A percentile compares a stretch with the other conserved stretches of the same genome.
These are phyloP conservation scores for Bifiguratus adelaidae DNA, from an alignment of 192 early-diverging fungal species.

Conservation along the genomic window DNA sequence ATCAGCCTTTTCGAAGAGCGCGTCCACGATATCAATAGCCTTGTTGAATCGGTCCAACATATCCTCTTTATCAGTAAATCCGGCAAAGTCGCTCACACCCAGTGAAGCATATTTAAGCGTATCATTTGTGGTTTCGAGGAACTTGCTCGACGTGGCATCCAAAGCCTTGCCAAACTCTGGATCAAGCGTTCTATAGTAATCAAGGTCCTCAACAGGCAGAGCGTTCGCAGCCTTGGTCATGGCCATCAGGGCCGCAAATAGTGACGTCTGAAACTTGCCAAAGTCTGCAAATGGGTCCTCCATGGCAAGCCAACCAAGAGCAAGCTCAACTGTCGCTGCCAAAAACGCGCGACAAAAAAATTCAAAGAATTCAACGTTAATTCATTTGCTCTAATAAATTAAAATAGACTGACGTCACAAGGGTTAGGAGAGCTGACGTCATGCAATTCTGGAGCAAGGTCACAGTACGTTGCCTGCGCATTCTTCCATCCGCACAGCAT, in stretches of 20 bases:
- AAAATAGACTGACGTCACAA: too few relatives aligned
- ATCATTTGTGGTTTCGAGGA: constrained; percentile 15
- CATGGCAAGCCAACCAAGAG: not conserved
- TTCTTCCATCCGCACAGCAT: too few relatives aligned
- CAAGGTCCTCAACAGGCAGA: constrained; percentile 43
- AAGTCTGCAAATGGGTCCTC: constrained; percentile 27
- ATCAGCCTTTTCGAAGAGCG: constrained; percentile 72
- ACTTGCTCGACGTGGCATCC: constrained; percentile 6
- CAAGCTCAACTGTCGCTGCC: not conserved
- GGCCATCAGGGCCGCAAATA: constrained; percentile 36
- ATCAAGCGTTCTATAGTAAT: constrained; percentile 54
- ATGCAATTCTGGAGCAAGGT: too few relatives aligned
- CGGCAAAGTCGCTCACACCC: constrained; percentile 7
- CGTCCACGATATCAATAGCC: constrained; percentile 68
- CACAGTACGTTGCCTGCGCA: too few relatives aligned
- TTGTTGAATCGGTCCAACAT: constrained; percentile 49
- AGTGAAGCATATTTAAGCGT: constrained; percentile 5
- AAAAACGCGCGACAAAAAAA: too few relatives aligned
- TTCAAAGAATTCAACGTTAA: too few relatives aligned
- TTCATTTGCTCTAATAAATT: too few relatives aligned
- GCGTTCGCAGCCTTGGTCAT: constrained; percentile 49
- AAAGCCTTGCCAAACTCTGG: constrained; percentile 32
- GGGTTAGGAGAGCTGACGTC: too few relatives aligned
- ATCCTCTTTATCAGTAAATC: constrained; percentile 48
- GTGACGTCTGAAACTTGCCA: constrained; percentile 24